These are phyloP conservation scores for Pseudonectria foliicola DNA, from an alignment of 2,329 filamentous ascomycete genomes.

Conservation along the genomic window DNA sequence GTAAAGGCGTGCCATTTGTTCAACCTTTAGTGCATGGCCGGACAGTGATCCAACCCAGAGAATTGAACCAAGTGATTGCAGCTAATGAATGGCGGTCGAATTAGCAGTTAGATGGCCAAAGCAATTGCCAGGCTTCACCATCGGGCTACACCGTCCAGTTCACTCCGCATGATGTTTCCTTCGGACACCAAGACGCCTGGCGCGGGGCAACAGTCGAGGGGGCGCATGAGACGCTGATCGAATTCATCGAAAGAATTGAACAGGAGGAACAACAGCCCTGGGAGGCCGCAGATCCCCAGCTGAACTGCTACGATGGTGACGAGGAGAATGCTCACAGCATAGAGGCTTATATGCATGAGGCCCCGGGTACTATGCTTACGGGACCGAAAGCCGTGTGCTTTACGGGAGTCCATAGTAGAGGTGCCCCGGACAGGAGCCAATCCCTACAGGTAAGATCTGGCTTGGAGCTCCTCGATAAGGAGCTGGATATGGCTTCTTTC, in stretches of 20 bases:
- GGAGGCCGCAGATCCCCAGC: no score
- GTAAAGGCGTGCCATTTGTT: background rate
- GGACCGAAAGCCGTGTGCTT: no score
- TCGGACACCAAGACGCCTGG: no score
- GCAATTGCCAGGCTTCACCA: no score
- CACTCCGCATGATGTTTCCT: no score
- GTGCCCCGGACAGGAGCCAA: background rate
- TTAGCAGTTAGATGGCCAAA: no score
- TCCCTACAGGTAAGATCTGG: no score
- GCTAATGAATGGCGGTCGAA: no score
- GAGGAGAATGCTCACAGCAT: background rate
- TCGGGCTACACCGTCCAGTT: background rate
- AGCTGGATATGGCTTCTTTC: constrained; percentile 28
- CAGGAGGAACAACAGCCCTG: constrained; percentile 9
- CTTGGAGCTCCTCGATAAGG: background rate
- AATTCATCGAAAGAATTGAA: constrained; percentile 23
- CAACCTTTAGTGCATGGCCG: background rate
- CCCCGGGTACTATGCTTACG: no score
- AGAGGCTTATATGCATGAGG: no score
- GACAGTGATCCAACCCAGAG: background rate
- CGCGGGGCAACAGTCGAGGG: background rate
- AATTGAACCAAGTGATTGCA: background rate
- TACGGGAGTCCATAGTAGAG: no score
- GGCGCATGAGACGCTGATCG: constrained; percentile 14
- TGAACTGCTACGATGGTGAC: background rate